Evolutionary conservation across 208 protist genomes (phyloP), one percentile per base, ranked within the genome.

Genomic region (Acanthamoeba sp.): DNA sequence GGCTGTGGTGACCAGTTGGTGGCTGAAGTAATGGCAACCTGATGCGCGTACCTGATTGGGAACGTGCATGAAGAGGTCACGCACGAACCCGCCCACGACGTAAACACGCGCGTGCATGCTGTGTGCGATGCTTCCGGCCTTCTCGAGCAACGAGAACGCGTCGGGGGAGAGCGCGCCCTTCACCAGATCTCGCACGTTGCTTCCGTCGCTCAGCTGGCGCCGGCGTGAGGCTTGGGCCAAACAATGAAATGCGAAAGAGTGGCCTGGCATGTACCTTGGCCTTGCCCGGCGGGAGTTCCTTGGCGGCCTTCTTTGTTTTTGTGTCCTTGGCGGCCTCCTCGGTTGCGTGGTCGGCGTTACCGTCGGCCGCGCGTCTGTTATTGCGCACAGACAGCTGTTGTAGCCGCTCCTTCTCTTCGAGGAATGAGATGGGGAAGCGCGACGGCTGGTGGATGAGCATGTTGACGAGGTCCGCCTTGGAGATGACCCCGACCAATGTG

Each of bases 41-140:
- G 22, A 40, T 87, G 29, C n/a, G 69, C 0, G 85, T 45, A 91
- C 85, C 52, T 91, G 64, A n/a, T 93, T 93, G 38, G 32, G 62
- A 12, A 48, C 22, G 40, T 55, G 89, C 42, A 93, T 48, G 32
- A 93, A 59, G 29, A 93, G 50, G 24, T 93, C 89, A 36, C 89
- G 57, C 38, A 93, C 89, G 48, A 93, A 93, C 12, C 89, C 89
- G 27, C 89, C 89, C 22, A 93, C 89, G 18, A 93, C 89, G 36
- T 66, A 93, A 34, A 93, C 89, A 7, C 89, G 38, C 14, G 34
- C 59, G 38, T 55, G 4, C 36, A 93, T 76, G 66, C n/a, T 38
- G 57, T 82, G 38, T 18, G 89, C 89, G 10, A 93, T 80, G 66
- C 50, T 38, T 29, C 89, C 89, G 42, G 89, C 89, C 40, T 93